A percentile compares a stretch with the other conserved stretches of the same genome.
phyloP scores from a whole-genome alignment of 116 monocot species.

The Dioscorea cayenensis region DNA sequence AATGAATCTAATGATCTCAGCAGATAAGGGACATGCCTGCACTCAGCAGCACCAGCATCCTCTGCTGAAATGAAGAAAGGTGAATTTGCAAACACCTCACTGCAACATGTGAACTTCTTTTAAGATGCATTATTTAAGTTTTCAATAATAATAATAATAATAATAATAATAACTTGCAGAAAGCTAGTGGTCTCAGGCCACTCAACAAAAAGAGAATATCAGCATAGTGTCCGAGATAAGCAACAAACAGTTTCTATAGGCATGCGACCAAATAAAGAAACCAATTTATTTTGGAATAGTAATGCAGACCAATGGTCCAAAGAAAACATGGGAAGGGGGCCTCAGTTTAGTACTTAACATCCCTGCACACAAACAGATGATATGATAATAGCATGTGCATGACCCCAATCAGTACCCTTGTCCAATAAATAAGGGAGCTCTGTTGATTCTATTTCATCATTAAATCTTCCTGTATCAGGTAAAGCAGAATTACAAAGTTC shows the following conservation, averaged over 20 bases:
- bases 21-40: slow-evolving; percentile 33
- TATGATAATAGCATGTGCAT: too few species aligned
- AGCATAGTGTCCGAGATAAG: background rate
- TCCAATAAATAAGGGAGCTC: too few species aligned
- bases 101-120: slow-evolving; percentile 23
- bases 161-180: background rate
- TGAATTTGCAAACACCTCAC: slow-evolving; percentile 92
- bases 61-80: slow-evolving; percentile 93
- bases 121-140: slow-evolving; percentile 2
- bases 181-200: background rate
- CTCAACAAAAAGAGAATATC: background rate
- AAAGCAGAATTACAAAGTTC: background rate
- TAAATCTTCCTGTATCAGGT: background rate
- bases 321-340: too few species aligned
- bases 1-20: background rate
- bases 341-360: too few species aligned
- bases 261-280: background rate
- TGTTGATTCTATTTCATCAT: background rate
- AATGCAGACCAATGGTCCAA: too few species aligned
- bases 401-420: background rate
- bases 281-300: background rate
- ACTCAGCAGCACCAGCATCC: slow-evolving; percentile 84
- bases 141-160: background rate
- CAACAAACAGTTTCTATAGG: background rate
- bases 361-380: too few species aligned